These are phyloP conservation scores for Zymoseptoria passerinii DNA, from an alignment of 2,329 filamentous ascomycete genomes.

Conservation along the genomic window DNA sequence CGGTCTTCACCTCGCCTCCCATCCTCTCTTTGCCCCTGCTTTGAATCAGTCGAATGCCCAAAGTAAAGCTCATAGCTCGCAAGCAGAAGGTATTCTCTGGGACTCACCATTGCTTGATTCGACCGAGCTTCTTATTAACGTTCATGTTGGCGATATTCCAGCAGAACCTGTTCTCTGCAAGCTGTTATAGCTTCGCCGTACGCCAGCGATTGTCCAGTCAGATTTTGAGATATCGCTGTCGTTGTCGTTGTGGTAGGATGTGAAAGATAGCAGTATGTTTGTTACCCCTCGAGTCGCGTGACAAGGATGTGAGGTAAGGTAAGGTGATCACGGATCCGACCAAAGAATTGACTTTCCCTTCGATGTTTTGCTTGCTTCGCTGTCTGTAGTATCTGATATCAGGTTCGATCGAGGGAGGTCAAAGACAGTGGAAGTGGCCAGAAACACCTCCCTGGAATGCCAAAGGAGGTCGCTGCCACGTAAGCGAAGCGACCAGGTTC, in stretches of 20 bases:
- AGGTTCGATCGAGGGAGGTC: not conserved
- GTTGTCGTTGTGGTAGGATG: not conserved
- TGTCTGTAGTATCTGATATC: not conserved
- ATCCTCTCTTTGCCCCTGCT: constrained; percentile 78
- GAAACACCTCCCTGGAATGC: not conserved
- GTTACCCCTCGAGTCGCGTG: not conserved
- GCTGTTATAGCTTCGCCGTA: not conserved
- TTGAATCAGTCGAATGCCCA: not conserved
- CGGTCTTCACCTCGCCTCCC: constrained; percentile 82
- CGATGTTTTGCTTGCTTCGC: not conserved
- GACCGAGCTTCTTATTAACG: constrained; percentile 81
- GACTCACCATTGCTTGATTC: constrained; percentile 74
- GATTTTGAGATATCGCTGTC: not conserved
- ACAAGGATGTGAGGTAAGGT: not conserved
- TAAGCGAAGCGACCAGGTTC: not conserved
- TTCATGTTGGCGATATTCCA: constrained; percentile 33
- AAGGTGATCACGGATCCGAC: not conserved
- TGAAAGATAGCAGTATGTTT: not conserved
- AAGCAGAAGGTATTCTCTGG: not conserved
- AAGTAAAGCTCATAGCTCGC: not conserved
- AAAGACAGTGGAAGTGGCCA: not conserved
- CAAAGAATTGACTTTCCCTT: not conserved
- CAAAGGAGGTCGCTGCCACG: not conserved
- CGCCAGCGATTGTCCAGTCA: not conserved
- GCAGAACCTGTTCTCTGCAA: not conserved